These are phyloP conservation scores for Teunomyces lycoperdinae DNA, from an alignment of 805 yeast species.

Conservation along the genomic window DNA sequence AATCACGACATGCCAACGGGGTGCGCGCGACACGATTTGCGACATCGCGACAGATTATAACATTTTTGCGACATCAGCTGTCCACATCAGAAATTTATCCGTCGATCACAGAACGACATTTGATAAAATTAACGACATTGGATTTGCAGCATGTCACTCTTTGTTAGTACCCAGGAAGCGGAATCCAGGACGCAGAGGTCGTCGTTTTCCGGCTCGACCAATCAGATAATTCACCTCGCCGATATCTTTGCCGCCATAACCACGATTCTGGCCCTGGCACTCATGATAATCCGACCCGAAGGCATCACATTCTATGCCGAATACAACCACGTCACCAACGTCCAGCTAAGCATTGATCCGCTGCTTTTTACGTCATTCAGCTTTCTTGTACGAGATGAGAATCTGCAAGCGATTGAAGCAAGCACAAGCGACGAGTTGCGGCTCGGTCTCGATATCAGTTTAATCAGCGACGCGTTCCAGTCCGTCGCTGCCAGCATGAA, in stretches of 20 bases:
- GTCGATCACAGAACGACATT: background rate
- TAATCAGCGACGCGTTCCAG: conserved; percentile 34
- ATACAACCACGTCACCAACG: conserved; percentile 35
- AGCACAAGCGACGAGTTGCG: conserved; percentile 10
- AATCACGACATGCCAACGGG: background rate
- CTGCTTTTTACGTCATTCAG: conserved; percentile 32
- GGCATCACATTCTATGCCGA: conserved; percentile 36
- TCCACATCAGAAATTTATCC: background rate
- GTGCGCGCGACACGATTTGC: background rate
- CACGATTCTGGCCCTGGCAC: conserved; percentile 31
- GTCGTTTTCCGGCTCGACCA: conserved; percentile 35
- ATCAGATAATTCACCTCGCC: conserved; percentile 36
- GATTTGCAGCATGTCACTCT: background rate
- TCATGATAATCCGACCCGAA: conserved; percentile 28
- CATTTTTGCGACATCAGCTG: background rate
- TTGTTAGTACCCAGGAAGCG: conserved; percentile 3
- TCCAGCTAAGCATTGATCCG: conserved; percentile 34
- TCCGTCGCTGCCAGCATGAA: conserved; percentile 23
- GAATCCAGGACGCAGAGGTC: conserved; percentile 10
- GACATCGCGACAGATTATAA: background rate
- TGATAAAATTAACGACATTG: too few relatives aligned
- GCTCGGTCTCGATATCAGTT: conserved; percentile 36
- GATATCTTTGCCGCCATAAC: conserved; percentile 34
- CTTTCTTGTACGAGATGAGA: conserved; percentile 13
- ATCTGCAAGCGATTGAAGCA: conserved; percentile 2